Conservation (phyloP, 1,284 basidiomycete genomes). For the Coniferiporia weirii region DNA sequence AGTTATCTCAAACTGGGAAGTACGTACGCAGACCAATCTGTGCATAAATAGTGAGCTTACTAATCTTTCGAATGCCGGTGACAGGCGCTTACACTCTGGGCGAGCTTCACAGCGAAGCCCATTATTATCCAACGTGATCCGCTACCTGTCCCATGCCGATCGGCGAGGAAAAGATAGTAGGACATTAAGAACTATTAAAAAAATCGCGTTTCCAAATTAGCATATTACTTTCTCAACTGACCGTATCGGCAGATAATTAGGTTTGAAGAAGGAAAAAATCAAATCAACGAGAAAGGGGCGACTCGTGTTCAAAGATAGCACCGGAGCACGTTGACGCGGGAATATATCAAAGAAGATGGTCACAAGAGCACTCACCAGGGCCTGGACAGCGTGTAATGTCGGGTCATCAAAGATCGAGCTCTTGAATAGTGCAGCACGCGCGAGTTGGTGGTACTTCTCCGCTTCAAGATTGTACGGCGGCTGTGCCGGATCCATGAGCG, state of each 20-base stretch:
- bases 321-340: background rate
- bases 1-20: background rate
- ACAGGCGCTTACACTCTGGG: conserved; percentile 59
- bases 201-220: conserved; percentile 4
- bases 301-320: background rate
- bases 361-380: conserved; percentile 44
- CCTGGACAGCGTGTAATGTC: conserved; percentile 65
- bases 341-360: background rate
- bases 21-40: conserved; percentile 72
- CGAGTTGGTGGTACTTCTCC: conserved; percentile 72
- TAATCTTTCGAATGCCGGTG: background rate
- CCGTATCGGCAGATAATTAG: background rate
- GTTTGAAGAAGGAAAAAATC: background rate
- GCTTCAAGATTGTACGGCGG: conserved; percentile 69
- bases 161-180: conserved; percentile 68
- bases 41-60: conserved; percentile 4
- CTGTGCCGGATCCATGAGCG: conserved; percentile 59
- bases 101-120: conserved; percentile 72
- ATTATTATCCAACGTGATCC: conserved; percentile 75
- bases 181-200: conserved; percentile 65
- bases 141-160: conserved; percentile 65
- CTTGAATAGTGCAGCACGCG: conserved; percentile 66
- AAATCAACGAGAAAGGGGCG: background rate
- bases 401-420: conserved; percentile 69
- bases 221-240: background rate